Percentiles rank a stretch among this genome's conserved stretches.
Evolutionary conservation across 805 yeast species (phyloP).

Genomic region (Dipodascus albidus): DNA sequence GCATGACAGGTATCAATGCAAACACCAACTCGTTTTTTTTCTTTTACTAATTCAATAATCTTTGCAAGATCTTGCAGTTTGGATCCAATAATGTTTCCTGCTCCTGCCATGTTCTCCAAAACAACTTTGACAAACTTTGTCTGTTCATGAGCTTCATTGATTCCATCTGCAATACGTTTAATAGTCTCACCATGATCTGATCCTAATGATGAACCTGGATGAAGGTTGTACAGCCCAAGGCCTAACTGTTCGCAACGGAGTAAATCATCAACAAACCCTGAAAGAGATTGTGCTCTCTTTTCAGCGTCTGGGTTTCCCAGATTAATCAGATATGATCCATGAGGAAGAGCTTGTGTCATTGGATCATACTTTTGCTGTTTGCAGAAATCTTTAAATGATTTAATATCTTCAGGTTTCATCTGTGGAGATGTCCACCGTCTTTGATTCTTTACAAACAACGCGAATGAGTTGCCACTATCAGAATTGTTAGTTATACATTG

Average conservation of each 20-base stretch:
- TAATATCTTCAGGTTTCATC: slow-evolving; percentile 53
- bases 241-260: slow-evolving; percentile 75
- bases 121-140: slow-evolving; percentile 79
- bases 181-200: slow-evolving; percentile 60
- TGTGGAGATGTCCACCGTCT: slow-evolving; percentile 85
- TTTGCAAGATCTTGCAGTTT: slow-evolving; percentile 59
- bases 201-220: slow-evolving; percentile 71
- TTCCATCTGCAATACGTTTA: slow-evolving; percentile 58
- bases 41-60: slow-evolving; percentile 68
- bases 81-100: slow-evolving; percentile 82
- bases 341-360: slow-evolving; percentile 74
- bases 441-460: slow-evolving; percentile 82
- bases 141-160: slow-evolving; percentile 63
- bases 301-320: slow-evolving; percentile 81
- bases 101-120: slow-evolving; percentile 97
- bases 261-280: slow-evolving; percentile 75
- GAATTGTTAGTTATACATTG: slow-evolving; percentile 15
- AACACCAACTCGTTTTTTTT: slow-evolving; percentile 82
- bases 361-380: slow-evolving; percentile 56
- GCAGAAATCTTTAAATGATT: slow-evolving; percentile 54
- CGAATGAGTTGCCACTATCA: slow-evolving; percentile 63
- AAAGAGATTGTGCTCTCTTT: slow-evolving; percentile 65
- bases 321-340: slow-evolving; percentile 89
- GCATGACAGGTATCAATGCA: slow-evolving; percentile 95
- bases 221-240: slow-evolving; percentile 82